Base-by-base conservation (phyloP, 2,329 filamentous ascomycete genomes). In the Emericellopsis cladophorae region DNA sequence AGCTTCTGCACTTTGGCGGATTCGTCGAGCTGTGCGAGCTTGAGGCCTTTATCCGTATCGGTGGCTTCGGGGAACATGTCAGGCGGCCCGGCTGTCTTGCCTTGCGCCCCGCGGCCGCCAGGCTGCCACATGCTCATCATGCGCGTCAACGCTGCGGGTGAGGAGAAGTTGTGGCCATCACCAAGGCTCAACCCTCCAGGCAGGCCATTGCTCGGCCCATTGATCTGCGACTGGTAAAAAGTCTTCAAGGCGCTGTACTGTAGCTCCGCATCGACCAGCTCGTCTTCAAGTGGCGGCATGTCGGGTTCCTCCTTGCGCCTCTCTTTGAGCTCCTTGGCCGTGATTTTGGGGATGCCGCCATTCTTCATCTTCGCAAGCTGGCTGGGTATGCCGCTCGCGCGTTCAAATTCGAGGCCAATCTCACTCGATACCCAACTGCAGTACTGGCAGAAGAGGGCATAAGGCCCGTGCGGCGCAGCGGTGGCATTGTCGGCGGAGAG, bases 101-200 rank as follows among this genome's bases (percentile, higher is more conserved):
- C 73, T 47, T 69, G 76, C 4, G 26, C 12, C 9, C 26, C 26
- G 26, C 26, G 26, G 26, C 26, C 26, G 41, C 76, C 72, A 0
- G 84, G 86, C 60, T 84, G 86, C 61, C 95, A 95, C 22, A 95
- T 68, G 46, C 79, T 89, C 86, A 95, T 93, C 52, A 96, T 92
- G 26, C 90, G 79, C 22, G 84, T 81, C 41, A 95, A 66, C 9
- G 87, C 84, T 5, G 79, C 83, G 0, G 90, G 89, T 0, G 89
- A 95, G 18, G 73, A 74, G 41, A 83, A 75, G 2, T 81, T 79
- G 21, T 55, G 41, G 15, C 61, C 60, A 23, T 56, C 53, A 2
- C 51, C 43, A 3, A 59, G 34, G 0, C 65, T 54, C n/a, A 72
- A 49, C 2, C 74, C 71, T 5, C 61, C 60, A 9, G 26, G 26